These are phyloP conservation scores for Gastrolobium bilobum DNA, from an alignment of 306 rosid species.

Conservation along the genomic window DNA sequence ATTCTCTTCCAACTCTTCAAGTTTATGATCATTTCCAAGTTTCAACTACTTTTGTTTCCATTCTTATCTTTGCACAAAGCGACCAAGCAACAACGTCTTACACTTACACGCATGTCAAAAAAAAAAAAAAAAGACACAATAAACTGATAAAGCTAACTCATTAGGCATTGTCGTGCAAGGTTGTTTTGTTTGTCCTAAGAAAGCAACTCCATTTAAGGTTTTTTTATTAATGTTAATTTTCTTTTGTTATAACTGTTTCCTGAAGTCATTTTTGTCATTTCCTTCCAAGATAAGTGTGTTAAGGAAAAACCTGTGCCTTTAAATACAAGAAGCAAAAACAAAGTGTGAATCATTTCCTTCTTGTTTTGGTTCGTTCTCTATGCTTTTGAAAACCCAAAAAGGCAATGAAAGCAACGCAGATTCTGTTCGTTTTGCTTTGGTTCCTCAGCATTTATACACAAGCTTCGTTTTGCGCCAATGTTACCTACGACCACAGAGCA, in stretches of 20 bases:
- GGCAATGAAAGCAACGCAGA: conserved; percentile 58
- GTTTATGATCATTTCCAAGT: conserved; percentile 31
- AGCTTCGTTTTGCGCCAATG: conserved; percentile 62
- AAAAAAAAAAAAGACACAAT: not conserved
- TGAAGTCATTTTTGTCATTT: conserved; percentile 25
- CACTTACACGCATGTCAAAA: conserved; percentile 28
- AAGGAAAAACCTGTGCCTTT: not conserved
- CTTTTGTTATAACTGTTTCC: not conserved
- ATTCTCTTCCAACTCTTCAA: conserved; percentile 50
- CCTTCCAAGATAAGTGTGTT: conserved; percentile 38
- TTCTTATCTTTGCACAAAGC: conserved; percentile 43
- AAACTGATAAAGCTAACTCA: conserved; percentile 37
- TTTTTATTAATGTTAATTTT: not conserved
- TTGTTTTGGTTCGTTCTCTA: conserved; percentile 6
- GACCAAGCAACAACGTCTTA: conserved; percentile 55
- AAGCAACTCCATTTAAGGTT: conserved; percentile 41
- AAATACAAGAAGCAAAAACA: conserved; percentile 30
- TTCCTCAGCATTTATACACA: conserved; percentile 54
- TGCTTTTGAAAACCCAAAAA: not conserved
- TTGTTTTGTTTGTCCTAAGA: conserved; percentile 24
- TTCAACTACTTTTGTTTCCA: conserved; percentile 11
- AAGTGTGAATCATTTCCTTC: conserved; percentile 34
- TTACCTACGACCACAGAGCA: conserved; percentile 87
- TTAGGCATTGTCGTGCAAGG: conserved; percentile 33
- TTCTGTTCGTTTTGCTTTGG: conserved; percentile 50